Base-by-base conservation (phyloP, 2,329 filamentous ascomycete species). In the Cryphonectria naterciae region DNA sequence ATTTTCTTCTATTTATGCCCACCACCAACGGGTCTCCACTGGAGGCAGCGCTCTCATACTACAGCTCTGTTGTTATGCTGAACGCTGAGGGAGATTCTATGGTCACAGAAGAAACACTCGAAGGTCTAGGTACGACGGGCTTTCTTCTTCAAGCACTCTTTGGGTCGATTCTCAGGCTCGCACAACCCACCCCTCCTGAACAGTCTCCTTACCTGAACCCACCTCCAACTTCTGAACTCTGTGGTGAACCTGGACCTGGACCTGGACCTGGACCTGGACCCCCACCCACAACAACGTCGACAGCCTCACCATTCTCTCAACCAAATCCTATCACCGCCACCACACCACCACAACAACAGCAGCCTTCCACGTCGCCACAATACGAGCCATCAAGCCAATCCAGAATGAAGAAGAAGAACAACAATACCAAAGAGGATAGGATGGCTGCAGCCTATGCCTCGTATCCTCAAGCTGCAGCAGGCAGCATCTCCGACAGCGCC, bases 61-160 rank as follows among this genome's bases (percentile, higher is more conserved):
- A 97, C 82, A 91, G 93, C 71, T 92, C 94, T 65, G 93, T 95
- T 75, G 91, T 97, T 79, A 94, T 93, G 81, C 86, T 99, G 79
- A 97, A 93, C 78, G 87, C 94, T 73, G 96, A 99, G 86, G 96
- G 96, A 81, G 96, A 98, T 84, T 96, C 96, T 76, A 87, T 93
- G 77, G 91, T 98, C 77, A 93, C 91, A 84, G 95, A 97, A 84
- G 94, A 97, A 80, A 92, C 91, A 79, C 88, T 97, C 78, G 89
- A 97, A 87, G 93, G 95, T 84, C 86, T 97, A 95, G 95, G 95
- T 97, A 98, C 87, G 89, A 87, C 86, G 80, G 84, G 83, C 82
- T 90, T 89, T 83, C 87, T 94, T 88, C 84, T 91, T 81, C 86
- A 89, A 81, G 86, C 88, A 83, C 85, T 94, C 77, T 93, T 95